These are phyloP conservation scores for Amoebophrya sp. DNA, from an alignment of 169 alveolate species.

Conservation along the genomic window DNA sequence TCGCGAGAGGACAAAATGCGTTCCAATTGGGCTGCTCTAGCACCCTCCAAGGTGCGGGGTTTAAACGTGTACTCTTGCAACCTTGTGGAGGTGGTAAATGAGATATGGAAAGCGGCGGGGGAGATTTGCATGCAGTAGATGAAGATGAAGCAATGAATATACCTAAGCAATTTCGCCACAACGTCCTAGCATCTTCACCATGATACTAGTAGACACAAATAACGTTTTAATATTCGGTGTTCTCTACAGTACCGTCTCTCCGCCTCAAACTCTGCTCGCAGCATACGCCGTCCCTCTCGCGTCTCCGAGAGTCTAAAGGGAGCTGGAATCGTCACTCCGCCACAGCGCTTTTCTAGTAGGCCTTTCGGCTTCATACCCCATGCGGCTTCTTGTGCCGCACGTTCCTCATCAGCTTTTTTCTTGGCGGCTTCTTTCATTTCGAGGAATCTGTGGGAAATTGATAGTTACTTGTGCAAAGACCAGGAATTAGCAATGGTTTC, in stretches of 20 bases:
- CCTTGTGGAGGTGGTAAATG: too few relatives aligned
- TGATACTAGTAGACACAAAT: not conserved
- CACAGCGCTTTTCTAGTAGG: not conserved
- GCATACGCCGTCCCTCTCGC: not conserved
- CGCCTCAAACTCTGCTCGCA: not conserved
- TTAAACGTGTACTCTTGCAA: not conserved
- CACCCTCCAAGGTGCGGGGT: not conserved
- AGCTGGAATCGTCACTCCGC: not conserved
- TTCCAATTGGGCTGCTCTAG: not conserved
- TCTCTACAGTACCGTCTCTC: not conserved
- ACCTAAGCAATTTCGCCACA: too few relatives aligned
- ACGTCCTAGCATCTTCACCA: not conserved
- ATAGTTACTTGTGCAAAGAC: too few relatives aligned
- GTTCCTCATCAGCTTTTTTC: not conserved
- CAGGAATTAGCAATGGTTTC: too few relatives aligned
- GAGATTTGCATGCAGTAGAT: too few relatives aligned
- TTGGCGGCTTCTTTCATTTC: not conserved
- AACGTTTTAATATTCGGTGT: not conserved
- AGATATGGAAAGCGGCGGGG: too few relatives aligned
- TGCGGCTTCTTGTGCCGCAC: not conserved
- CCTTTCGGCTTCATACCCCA: not conserved
- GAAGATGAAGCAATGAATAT: too few relatives aligned
- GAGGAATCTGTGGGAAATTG: constrained; percentile 16
- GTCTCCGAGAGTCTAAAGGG: not conserved
- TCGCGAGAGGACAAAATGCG: not conserved